Evolutionary conservation across 228 moss, liverwort and hornwort species (phyloP).

Genomic region (Sphagnum fallax): DNA sequence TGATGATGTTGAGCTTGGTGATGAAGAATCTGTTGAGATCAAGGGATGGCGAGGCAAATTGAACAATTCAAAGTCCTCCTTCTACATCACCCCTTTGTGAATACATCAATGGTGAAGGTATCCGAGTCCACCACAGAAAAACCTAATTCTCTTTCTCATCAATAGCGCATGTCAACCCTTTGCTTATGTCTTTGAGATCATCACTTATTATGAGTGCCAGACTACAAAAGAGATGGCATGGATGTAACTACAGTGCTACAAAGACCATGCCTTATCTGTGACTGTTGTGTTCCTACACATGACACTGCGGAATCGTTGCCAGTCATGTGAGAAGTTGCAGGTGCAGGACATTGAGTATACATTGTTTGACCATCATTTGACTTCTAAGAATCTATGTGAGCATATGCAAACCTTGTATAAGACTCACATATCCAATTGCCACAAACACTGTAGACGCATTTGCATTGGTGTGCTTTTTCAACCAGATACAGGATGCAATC

Average conservation of each 20-base stretch:
- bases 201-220: neutral
- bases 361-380: too few relatives aligned
- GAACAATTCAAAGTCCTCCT: too few relatives aligned
- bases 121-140: too few relatives aligned
- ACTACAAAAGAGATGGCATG: neutral
- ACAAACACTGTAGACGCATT: neutral
- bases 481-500: too few relatives aligned
- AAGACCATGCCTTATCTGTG: neutral
- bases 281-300: neutral
- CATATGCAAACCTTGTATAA: too few relatives aligned
- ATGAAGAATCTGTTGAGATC: too few relatives aligned
- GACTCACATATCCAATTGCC: neutral
- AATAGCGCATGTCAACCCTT: neutral
- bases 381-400: too few relatives aligned
- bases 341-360: too few relatives aligned
- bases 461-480: neutral
- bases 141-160: neutral
- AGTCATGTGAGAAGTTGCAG: too few relatives aligned
- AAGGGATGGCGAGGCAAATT: too few relatives aligned
- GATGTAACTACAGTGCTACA: neutral
- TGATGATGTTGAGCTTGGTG: too few relatives aligned
- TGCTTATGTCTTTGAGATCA: neutral
- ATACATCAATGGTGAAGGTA: neutral
- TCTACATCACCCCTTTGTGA: neutral
- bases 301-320: too few relatives aligned